Conservation (phyloP, 2,329 filamentous ascomycete genomes). For the Ophiostoma angusticollis region DNA sequence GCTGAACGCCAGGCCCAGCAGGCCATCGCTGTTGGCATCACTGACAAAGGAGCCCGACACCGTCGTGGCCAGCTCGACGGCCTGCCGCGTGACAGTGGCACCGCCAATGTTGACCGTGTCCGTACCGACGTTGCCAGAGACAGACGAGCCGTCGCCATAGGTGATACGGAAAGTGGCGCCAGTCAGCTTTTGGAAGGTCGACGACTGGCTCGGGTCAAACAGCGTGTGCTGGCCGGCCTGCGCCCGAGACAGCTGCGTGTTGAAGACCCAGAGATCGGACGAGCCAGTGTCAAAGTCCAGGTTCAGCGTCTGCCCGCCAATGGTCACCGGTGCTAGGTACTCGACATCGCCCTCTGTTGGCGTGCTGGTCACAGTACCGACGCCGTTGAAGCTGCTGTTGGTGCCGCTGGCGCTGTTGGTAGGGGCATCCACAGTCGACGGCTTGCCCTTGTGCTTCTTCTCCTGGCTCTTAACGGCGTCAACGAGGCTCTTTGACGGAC, state of each 20-base stretch:
- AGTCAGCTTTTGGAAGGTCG: constrained; percentile 20
- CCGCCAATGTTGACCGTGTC: constrained; percentile 57
- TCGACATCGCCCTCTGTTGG: constrained; percentile 54
- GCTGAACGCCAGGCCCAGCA: constrained; percentile 56
- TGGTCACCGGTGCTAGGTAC: constrained; percentile 56
- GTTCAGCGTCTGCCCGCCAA: constrained; percentile 56
- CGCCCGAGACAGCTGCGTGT: constrained; percentile 37
- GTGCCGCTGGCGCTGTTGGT: constrained; percentile 10
- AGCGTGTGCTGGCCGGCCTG: constrained; percentile 35
- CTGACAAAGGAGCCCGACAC: constrained; percentile 45
- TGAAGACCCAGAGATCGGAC: constrained; percentile 64
- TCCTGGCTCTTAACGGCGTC: constrained; percentile 20
- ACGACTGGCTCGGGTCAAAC: constrained; percentile 26
- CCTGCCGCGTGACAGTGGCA: constrained; percentile 45
- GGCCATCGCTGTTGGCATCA: constrained; percentile 52
- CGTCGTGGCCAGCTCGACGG: constrained; percentile 51
- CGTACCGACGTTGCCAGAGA: constrained; percentile 51
- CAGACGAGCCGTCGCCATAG: constrained; percentile 57
- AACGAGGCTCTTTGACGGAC: constrained; percentile 30
- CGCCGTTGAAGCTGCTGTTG: constrained; percentile 22
- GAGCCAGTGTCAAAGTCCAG: constrained; percentile 68
- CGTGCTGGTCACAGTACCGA: constrained; percentile 49
- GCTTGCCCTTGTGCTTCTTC: constrained; percentile 4
- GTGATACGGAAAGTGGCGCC: constrained; percentile 46
- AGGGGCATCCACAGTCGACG: not conserved